Evolutionary conservation across 495 filamentous ascomycete genomes (phyloP).

Genomic region (Annulohypoxylon stygium): DNA sequence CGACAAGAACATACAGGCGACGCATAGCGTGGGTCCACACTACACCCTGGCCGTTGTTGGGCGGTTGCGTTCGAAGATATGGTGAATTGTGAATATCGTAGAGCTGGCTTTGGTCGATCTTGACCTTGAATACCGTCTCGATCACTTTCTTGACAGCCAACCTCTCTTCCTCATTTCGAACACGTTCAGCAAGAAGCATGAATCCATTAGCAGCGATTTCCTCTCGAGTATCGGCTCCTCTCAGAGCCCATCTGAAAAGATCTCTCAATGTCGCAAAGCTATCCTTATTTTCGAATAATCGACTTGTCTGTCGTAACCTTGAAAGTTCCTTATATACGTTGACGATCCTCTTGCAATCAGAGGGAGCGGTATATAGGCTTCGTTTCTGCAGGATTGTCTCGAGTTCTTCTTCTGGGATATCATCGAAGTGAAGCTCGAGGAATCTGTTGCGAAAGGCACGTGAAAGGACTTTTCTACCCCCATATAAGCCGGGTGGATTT

Average conservation of each 20-base stretch:
- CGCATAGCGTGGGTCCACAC: conserved; percentile 98
- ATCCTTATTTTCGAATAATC: conserved; percentile 96
- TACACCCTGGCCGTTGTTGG: conserved; percentile 68
- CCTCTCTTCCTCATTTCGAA: conserved; percentile 90
- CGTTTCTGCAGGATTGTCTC: conserved; percentile 90
- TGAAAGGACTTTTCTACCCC: conserved; percentile 91
- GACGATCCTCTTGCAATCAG: conserved; percentile 90
- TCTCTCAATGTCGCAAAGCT: conserved; percentile 97
- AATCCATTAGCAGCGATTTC: conserved; percentile 93
- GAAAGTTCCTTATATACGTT: conserved; percentile 94
- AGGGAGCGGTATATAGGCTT: conserved; percentile 86
- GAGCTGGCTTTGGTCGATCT: conserved; percentile 77
- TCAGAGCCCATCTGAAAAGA: conserved; percentile 95
- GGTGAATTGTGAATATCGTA: conserved; percentile 71
- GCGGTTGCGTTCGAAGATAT: conserved; percentile 61
- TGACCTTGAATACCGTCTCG: conserved; percentile 90
- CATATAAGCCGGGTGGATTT: conserved; percentile 95
- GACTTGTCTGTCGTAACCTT: conserved; percentile 84
- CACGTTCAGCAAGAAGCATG: conserved; percentile 94
- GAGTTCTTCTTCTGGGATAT: conserved; percentile 96
- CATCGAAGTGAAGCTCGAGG: conserved; percentile 96
- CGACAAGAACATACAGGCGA: conserved; percentile 86
- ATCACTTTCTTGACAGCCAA: conserved; percentile 87
- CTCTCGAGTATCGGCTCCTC: conserved; percentile 84
- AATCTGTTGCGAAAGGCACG: conserved; percentile 97